Evolutionary conservation across 176 grass and related monocot genomes (phyloP).

Genomic region (Avena eriantha): DNA sequence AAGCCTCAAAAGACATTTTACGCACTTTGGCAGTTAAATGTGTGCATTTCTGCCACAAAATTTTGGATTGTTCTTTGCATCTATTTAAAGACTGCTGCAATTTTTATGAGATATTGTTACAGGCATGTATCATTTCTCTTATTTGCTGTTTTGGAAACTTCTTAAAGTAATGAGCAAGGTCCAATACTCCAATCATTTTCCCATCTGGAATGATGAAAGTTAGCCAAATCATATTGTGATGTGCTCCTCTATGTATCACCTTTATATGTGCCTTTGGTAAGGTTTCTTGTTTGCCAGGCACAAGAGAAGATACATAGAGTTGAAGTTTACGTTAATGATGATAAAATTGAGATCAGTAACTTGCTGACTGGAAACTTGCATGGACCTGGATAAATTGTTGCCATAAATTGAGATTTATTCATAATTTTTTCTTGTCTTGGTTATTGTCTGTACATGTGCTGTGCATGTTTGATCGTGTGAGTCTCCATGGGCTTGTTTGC

Average conservation of each 20-base stretch:
- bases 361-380: background rate
- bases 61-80: background rate
- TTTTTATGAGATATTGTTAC: slow-evolving; percentile 12
- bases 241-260: background rate
- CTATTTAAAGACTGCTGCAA: background rate
- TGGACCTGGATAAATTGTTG: background rate
- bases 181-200: background rate
- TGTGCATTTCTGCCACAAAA: background rate
- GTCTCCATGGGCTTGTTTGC: background rate
- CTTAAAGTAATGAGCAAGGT: background rate
- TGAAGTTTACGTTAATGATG: slow-evolving; percentile 23
- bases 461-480: background rate
- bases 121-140: background rate
- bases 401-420: background rate
- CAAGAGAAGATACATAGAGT: background rate
- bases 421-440: background rate
- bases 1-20: background rate
- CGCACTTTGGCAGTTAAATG: background rate
- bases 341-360: slow-evolving; percentile 28
- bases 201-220: slow-evolving; percentile 16
- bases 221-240: slow-evolving; percentile 27
- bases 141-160: background rate
- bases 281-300: slow-evolving; percentile 4
- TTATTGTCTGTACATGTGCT: background rate
- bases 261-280: slow-evolving; percentile 26